Percentiles rank a stretch among this genome's conserved stretches.
phyloP scores from a whole-genome alignment of 2,329 filamentous ascomycete species.

The Lojkania enalia region DNA sequence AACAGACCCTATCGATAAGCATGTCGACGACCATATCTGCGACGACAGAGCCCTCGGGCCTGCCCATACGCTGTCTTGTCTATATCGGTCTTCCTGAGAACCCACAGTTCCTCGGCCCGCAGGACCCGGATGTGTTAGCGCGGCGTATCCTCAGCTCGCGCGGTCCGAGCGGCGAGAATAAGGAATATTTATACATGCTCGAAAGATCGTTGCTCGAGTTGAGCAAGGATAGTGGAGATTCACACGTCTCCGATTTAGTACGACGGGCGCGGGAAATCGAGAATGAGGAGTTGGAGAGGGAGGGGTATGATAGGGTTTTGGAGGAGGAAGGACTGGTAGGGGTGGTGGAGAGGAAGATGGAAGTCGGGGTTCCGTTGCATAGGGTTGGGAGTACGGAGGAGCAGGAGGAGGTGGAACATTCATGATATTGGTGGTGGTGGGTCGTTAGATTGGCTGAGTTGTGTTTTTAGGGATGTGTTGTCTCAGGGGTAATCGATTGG shows the following conservation, averaged over 20 bases:
- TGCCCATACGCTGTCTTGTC: constrained; percentile 63
- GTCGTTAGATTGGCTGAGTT: no score
- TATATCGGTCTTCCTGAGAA: constrained; percentile 96
- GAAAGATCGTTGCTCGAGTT: constrained; percentile 74
- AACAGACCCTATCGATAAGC: constrained; percentile 1
- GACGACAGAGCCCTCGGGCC: constrained; percentile 11
- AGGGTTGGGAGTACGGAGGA: constrained; percentile 58
- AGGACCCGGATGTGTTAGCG: constrained; percentile 76
- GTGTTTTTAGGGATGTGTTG: no score
- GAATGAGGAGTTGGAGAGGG: constrained; percentile 27
- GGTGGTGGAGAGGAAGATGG: constrained; percentile 1
- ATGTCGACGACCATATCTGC: constrained; percentile 41
- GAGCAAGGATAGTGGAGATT: constrained; percentile 76
- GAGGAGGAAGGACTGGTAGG: constrained; percentile 13
- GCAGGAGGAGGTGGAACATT: constrained; percentile 63
- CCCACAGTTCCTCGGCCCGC: constrained; percentile 84
- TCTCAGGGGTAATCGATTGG: no score
- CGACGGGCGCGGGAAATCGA: constrained; percentile 69
- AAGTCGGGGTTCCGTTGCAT: constrained; percentile 35
- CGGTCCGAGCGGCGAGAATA: constrained; percentile 87
- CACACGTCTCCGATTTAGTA: constrained; percentile 82
- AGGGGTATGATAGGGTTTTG: constrained; percentile 23
- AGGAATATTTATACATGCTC: constrained; percentile 82
- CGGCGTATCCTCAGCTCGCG: constrained; percentile 75
- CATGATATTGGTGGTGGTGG: no score